Base-by-base conservation (phyloP, 2,329 filamentous ascomycete genomes). In the Colletotrichum noveboracense region DNA sequence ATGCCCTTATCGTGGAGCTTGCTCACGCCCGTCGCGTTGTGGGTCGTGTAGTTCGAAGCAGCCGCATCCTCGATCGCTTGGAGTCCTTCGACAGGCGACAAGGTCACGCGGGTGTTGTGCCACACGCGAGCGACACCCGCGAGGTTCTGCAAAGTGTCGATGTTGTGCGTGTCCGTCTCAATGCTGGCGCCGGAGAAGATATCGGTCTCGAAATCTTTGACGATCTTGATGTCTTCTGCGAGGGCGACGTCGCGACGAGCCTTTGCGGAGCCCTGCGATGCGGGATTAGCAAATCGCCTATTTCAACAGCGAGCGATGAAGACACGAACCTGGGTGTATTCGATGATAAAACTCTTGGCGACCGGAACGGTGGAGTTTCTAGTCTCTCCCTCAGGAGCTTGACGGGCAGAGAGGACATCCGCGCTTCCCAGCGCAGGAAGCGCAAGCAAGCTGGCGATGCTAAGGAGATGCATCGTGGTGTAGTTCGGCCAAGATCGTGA, bases 1-100 rank as follows among this genome's bases (percentile, higher is more conserved):
- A 85, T 83, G 6, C 85, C 85, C 24, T 78, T 77, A 7, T 80
- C 79, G 43, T 86, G 85, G 6, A 86, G 80, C 71, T 80, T 82
- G 52, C 85, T 82, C 6, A 86, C 85, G 1, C 85, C 84, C 1
- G 85, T 86, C 79, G 82, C 83, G 24, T 81, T 81, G 56, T 86
- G 84, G 21, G 81, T 76, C 3, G 82, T 83, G 70, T 84, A 85
- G 66, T 84, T 83, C 21, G 28, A 12, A 34, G 83, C 83, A 9
- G 73, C 62, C 7, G 62, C 73, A 7, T 58, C 69, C 26, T 73
- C 69, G n/a, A 72, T 68, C 2, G 52, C 21, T 21, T 66, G 16
- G 0, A 71, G 68, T 1, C 58, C 62, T 10, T 71, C 65, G 9
- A 72, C 64, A 4, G 75, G 75, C 3, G 64, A 68, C 24, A 75